Base-by-base conservation (phyloP, 768 basidiomycete species). In the Zangia roseola region DNA sequence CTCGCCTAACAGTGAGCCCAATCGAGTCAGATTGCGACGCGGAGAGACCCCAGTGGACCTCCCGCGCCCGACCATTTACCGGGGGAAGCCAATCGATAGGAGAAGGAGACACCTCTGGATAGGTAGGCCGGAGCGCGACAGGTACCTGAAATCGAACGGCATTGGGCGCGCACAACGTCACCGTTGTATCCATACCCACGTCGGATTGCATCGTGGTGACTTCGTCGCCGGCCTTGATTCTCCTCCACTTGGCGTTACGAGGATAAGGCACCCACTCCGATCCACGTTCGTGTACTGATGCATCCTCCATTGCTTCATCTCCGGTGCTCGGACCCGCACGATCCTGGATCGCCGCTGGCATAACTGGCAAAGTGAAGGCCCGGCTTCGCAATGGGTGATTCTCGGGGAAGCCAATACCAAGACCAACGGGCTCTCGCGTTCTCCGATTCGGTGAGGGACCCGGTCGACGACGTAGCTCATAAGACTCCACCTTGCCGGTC, bases 391-490 rank as follows among this genome's bases (percentile, higher is more conserved):
- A 35, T 9, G 53, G 63, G 16, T 67, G 59, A 20, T 45, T 51
- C 33, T 61, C 57, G 16, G 63, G 65, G 41, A 67, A 59, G 10
- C 62, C 59, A 26, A 64, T 54, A 24, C 63, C 64, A 8, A 64
- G 51, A 21, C 64, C 64, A 28, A 64, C 31, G 10, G 40, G 60
- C 30, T 45, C 50, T 13, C 30, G 42, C 7, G 2, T 20, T 6
- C 19, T n/a, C 42, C 19, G 40, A 52, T 25, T 47, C 52, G n/a
- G 26, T 26, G 26, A 26, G 8, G 25, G 45, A 19, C 28, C 46
- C 13, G 41, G 23, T 26, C 45, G 53, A n/a, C 16, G 51, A 43
- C 43, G 46, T 26, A 65, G 50, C 43, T 63, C 58, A 13, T 51
- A 47, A 1, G 20, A 47, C 45, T 56, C 58, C 28, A 10, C 10